Evolutionary conservation across 2,329 filamentous ascomycete genomes (phyloP).

Genomic region (Apiospora arundinis): DNA sequence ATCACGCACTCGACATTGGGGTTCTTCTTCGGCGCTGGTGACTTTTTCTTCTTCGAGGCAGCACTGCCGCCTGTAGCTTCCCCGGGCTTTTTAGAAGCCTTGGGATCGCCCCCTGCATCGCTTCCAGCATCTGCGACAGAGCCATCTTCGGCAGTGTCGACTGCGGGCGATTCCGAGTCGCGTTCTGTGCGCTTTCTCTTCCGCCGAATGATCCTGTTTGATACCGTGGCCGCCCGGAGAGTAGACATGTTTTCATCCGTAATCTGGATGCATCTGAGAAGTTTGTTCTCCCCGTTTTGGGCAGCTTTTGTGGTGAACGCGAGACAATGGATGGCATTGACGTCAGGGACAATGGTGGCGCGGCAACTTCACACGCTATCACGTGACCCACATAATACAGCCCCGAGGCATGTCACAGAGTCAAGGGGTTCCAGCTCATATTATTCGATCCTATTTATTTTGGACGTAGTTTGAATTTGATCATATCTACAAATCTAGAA

Average conservation of each 20-base stretch:
- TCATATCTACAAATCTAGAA: too few species aligned
- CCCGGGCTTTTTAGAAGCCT: background rate
- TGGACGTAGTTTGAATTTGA: too few species aligned
- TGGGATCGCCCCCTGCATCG: background rate
- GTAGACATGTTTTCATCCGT: conserved; percentile 46
- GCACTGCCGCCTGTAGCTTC: conserved; percentile 20
- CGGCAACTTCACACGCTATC: background rate
- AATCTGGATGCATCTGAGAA: background rate
- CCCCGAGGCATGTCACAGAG: too few species aligned
- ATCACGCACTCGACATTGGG: conserved; percentile 42
- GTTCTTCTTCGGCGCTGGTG: conserved; percentile 22
- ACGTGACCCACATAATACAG: background rate
- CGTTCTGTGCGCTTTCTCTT: conserved; percentile 46
- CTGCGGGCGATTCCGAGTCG: conserved; percentile 30
- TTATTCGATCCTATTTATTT: too few species aligned
- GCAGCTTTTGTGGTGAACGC: background rate
- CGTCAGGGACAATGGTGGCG: conserved; percentile 15
- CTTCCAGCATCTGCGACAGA: conserved; percentile 11
- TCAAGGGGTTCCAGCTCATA: too few species aligned
- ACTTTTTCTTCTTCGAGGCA: conserved; percentile 29
- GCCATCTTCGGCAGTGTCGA: conserved; percentile 22
- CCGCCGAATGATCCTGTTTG: conserved; percentile 44
- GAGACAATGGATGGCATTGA: background rate
- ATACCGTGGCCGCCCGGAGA: conserved; percentile 54
- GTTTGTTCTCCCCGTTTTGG: background rate